Conservation (phyloP, 495 filamentous ascomycete species). For the Penicillium bovifimosum region DNA sequence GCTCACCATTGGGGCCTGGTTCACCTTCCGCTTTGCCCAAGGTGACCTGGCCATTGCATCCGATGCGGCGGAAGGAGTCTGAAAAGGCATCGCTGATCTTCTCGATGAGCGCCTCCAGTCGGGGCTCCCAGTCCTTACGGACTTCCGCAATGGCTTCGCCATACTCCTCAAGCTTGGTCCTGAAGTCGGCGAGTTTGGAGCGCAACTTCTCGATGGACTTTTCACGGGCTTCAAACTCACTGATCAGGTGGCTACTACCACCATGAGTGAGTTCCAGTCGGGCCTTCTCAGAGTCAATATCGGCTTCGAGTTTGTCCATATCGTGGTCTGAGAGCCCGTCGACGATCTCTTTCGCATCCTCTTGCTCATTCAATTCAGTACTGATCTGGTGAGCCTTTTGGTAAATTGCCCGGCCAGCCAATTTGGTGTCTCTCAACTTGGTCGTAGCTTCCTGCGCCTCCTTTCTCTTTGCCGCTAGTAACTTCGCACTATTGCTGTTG, state of each 20-base stretch:
- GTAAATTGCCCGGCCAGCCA: constrained; percentile 30
- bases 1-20: constrained; percentile 30
- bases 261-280: constrained; percentile 76
- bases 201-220: constrained; percentile 36
- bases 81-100: constrained; percentile 86
- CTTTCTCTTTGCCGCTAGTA: constrained; percentile 42
- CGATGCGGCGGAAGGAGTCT: constrained; percentile 87
- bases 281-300: constrained; percentile 68
- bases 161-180: constrained; percentile 44
- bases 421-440: constrained; percentile 25
- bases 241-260: constrained; percentile 68
- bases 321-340: constrained; percentile 38
- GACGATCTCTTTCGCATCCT: constrained; percentile 30
- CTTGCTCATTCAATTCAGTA: constrained; percentile 6
- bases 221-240: constrained; percentile 48
- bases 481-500: constrained; percentile 52
- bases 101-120: constrained; percentile 67
- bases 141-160: constrained; percentile 54
- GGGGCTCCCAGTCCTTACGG: constrained; percentile 70
- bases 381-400: constrained; percentile 31
- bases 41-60: constrained; percentile 86
- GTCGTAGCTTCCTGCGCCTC: constrained; percentile 35
- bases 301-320: constrained; percentile 60
- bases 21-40: constrained; percentile 47
- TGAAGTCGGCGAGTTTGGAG: constrained; percentile 39